phyloP scores from a whole-genome alignment of 192 early-diverging fungal species.

The Coemansia asiatica region DNA sequence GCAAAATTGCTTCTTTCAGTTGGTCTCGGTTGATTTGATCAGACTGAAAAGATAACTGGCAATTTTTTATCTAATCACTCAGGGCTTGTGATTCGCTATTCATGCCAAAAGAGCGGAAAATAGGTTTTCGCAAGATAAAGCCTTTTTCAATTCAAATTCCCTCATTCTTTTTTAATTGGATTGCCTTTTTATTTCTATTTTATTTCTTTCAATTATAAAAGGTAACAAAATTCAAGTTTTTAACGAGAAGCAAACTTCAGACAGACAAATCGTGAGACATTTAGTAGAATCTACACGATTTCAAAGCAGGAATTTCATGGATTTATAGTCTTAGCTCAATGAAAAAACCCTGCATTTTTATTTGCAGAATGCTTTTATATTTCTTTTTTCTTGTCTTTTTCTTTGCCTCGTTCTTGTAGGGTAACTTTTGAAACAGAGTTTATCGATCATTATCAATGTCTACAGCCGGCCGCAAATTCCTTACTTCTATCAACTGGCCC shows the following conservation, averaged over 20 bases:
- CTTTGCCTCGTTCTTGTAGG: neutral
- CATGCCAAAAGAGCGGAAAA: neutral
- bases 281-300: neutral
- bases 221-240: neutral
- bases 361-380: too few species aligned
- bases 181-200: neutral
- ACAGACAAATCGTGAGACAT: too few species aligned
- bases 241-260: neutral
- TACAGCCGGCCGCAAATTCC: constrained; percentile 60
- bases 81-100: neutral
- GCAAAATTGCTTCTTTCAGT: neutral
- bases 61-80: neutral
- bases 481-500: constrained; percentile 84
- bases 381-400: too few species aligned
- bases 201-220: neutral
- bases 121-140: too few species aligned
- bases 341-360: too few species aligned
- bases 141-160: neutral
- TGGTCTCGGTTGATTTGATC: neutral
- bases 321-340: too few species aligned
- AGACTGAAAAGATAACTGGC: neutral
- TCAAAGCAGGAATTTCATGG: too few species aligned
- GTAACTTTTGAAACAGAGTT: constrained; percentile 10
- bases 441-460: constrained; percentile 31
- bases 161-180: neutral